Evolutionary conservation across 371 early-diverging fungal species (phyloP).

Genomic region (Mortierella sp.): DNA sequence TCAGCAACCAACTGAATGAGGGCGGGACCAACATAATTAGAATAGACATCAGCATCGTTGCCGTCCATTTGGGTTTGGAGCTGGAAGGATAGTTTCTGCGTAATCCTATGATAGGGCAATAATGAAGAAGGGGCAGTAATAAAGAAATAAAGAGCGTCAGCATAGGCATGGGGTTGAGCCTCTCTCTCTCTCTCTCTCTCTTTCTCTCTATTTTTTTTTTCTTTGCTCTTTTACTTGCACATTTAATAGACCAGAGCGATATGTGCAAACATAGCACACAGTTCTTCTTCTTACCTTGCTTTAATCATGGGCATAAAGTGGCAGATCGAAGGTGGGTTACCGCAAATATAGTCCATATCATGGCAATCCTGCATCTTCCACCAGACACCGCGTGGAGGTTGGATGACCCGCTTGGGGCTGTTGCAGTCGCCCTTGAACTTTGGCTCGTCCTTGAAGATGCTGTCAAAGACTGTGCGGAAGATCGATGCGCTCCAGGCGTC

Average conservation of each 20-base stretch:
- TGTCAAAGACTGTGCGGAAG: slow-evolving; percentile 58
- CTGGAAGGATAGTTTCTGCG: neutral
- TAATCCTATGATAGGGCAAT: no score
- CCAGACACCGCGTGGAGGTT: slow-evolving; percentile 62
- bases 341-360: slow-evolving; percentile 70
- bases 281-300: slow-evolving; percentile 1
- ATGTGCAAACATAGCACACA: no score
- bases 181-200: no score
- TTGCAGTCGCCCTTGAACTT: slow-evolving; percentile 72
- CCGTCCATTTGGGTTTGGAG: slow-evolving; percentile 17
- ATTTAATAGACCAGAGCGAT: no score
- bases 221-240: no score
- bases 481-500: slow-evolving; percentile 55
- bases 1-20: slow-evolving; percentile 17
- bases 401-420: slow-evolving; percentile 58
- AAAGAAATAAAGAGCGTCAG: no score
- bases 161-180: no score
- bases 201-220: no score
- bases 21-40: slow-evolving; percentile 26
- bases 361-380: slow-evolving; percentile 68
- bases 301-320: slow-evolving; percentile 60
- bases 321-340: slow-evolving; percentile 73
- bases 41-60: slow-evolving; percentile 34
- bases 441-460: slow-evolving; percentile 55
- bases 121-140: neutral